Conservation (phyloP, 2,329 filamentous ascomycete genomes). For the Lecanoromycetidae sp. region DNA sequence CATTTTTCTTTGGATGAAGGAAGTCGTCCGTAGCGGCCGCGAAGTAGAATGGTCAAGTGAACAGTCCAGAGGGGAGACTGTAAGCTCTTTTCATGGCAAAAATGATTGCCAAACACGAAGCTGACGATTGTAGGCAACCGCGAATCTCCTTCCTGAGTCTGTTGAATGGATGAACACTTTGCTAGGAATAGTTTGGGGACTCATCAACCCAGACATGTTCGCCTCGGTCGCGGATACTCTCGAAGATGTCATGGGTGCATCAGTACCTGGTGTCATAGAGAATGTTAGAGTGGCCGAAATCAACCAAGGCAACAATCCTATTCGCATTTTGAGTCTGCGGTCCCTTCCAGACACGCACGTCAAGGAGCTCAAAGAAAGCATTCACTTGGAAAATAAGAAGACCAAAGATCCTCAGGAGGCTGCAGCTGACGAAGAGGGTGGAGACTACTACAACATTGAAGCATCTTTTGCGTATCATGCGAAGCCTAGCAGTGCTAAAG, state of each 20-base stretch:
- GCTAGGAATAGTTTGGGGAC: conserved; percentile 70
- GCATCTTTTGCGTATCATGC: conserved; percentile 86
- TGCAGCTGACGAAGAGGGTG: conserved; percentile 78
- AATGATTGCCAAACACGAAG: background rate
- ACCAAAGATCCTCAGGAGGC: conserved; percentile 76
- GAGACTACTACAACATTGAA: conserved; percentile 87
- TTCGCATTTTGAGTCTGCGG: conserved; percentile 76
- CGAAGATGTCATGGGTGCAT: conserved; percentile 94
- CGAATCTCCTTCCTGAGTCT: conserved; percentile 82
- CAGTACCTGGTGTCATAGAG: conserved; percentile 79
- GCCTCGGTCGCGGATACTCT: conserved; percentile 80
- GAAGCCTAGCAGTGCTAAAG: conserved; percentile 51
- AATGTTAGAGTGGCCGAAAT: conserved; percentile 93
- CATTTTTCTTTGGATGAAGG: conserved; percentile 81
- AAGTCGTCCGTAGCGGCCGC: conserved; percentile 67
- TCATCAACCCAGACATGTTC: conserved; percentile 95
- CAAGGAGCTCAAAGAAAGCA: conserved; percentile 66
- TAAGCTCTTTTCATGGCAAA: conserved; percentile 22
- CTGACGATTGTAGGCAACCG: conserved; percentile 46
- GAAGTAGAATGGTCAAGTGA: conserved; percentile 83
- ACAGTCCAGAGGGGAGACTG: conserved; percentile 67
- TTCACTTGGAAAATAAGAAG: conserved; percentile 66
- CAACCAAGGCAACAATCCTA: conserved; percentile 79
- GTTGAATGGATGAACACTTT: conserved; percentile 95
- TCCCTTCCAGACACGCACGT: conserved; percentile 75